Base-by-base conservation (phyloP, 305 asterid species). In the Fraxinus ornus region DNA sequence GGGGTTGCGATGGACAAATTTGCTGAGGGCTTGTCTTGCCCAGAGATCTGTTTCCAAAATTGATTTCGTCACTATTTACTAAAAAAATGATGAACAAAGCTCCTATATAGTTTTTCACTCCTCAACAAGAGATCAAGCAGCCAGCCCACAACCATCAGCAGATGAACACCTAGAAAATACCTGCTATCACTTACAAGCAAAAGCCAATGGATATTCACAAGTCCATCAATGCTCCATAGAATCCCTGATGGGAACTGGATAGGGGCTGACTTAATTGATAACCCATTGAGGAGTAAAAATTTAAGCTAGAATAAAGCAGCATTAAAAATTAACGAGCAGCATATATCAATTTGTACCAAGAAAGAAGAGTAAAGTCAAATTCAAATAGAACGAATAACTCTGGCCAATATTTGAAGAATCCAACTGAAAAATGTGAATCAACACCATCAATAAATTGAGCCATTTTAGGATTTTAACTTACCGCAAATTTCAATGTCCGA, bases 401-500 rank as follows among this genome's bases (percentile, higher is more conserved):
- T 21, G 7, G 22, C 10, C 21, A 21, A 72, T 24, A 64, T 66
- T 10, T 66, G 33, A 70, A 30, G 41, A 37, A 28, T 12, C 75
- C 21, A 70, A 70, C 10, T 5, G 75, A 28, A 0, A 30, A 70
- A 70, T 3, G 75, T 30, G 26, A 17, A 75, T 73, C 47, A 83
- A 21, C 4, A 24, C 19, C 74, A 66, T 66, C 75, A 70, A 70
- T 28, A 70, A 28, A 70, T 57, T 22, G 72, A 62, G 72, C n/a
- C 10, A 9, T 24, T 62, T 3, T 5, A 70, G 24, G 75, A 30
- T 12, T 75, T 49, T 17, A 5, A 80, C 92, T 32, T 85, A 94
- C 99, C 4, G 91, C 96, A 84, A 96, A 94, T 89, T 88, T 96
- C 82, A 96, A 82, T 4, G 98, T 93, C 85, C 90, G 89, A 71